Evolutionary conservation across 768 basidiomycete genomes (phyloP).

Genomic region (Pleurotus platypus): DNA sequence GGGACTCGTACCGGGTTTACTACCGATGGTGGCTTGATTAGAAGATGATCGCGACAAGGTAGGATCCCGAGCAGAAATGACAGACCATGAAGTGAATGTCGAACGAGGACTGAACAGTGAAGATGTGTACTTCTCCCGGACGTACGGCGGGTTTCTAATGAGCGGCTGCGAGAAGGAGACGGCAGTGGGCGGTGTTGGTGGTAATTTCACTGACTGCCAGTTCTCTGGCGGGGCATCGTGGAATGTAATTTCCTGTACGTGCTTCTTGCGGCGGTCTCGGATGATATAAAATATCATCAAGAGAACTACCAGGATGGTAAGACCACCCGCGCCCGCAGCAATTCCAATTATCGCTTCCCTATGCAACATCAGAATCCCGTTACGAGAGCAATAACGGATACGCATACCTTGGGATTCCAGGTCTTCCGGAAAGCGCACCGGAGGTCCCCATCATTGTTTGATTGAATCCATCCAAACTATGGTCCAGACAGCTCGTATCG

Average conservation of each 20-base stretch:
- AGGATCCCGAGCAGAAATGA: conserved; percentile 11
- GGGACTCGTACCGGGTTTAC: background rate
- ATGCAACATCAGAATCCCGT: background rate
- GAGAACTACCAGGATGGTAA: conserved; percentile 35
- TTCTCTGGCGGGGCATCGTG: background rate
- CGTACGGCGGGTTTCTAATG: conserved; percentile 34
- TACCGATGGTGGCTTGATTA: conserved; percentile 2
- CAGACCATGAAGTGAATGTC: conserved; percentile 32
- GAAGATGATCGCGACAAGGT: background rate
- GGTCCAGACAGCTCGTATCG: conserved; percentile 13
- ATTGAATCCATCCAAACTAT: background rate
- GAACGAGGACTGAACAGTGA: conserved; percentile 18
- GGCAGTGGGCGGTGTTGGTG: conserved; percentile 6
- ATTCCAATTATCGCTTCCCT: conserved; percentile 47
- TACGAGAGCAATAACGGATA: background rate
- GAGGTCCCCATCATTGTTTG: background rate
- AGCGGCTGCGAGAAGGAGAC: conserved; percentile 10
- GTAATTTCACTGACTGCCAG: conserved; percentile 9
- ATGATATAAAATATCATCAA: conserved; percentile 40
- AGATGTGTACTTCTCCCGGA: conserved; percentile 23
- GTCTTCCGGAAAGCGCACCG: background rate
- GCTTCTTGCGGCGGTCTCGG: conserved; percentile 33
- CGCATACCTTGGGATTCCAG: conserved; percentile 8
- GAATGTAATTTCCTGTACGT: conserved; percentile 9
- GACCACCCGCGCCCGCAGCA: conserved; percentile 32